These are phyloP conservation scores for Mesembryanthemum crystallinum DNA, from an alignment of 148 eudicot genomes.

Conservation along the genomic window DNA sequence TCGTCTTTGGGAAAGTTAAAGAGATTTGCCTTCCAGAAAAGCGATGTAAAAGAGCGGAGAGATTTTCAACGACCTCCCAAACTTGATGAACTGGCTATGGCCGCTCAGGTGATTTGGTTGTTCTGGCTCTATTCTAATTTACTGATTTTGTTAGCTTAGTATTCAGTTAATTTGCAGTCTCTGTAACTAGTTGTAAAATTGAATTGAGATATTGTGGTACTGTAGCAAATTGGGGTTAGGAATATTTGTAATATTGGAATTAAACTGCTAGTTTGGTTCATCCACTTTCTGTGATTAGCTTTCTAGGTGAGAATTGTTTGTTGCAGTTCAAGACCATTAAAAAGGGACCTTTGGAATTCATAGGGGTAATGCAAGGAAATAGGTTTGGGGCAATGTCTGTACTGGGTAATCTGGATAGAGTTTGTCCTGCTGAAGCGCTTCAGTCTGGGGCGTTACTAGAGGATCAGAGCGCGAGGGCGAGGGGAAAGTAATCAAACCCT, in stretches of 20 bases:
- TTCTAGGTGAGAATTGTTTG: background rate
- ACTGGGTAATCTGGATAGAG: background rate
- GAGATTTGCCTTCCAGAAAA: slow-evolving; percentile 57
- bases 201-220: background rate
- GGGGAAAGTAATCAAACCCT: background rate
- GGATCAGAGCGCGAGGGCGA: background rate
- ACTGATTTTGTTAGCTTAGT: no score
- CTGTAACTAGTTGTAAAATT: background rate
- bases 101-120: slow-evolving; percentile 53
- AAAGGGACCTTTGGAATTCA: background rate
- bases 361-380: background rate
- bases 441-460: background rate
- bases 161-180: background rate
- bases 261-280: background rate
- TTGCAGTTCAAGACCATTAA: background rate
- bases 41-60: slow-evolving; percentile 46
- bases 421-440: background rate
- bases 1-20: slow-evolving; percentile 66
- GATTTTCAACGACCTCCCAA: slow-evolving; percentile 45
- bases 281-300: background rate
- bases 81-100: slow-evolving; percentile 64
- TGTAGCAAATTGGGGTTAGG: background rate
- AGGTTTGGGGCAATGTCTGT: background rate
- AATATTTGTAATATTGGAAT: background rate
- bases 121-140: no score